Base-by-base conservation (phyloP, 106 monocot species). In the Alisma plantagoaquatica region DNA sequence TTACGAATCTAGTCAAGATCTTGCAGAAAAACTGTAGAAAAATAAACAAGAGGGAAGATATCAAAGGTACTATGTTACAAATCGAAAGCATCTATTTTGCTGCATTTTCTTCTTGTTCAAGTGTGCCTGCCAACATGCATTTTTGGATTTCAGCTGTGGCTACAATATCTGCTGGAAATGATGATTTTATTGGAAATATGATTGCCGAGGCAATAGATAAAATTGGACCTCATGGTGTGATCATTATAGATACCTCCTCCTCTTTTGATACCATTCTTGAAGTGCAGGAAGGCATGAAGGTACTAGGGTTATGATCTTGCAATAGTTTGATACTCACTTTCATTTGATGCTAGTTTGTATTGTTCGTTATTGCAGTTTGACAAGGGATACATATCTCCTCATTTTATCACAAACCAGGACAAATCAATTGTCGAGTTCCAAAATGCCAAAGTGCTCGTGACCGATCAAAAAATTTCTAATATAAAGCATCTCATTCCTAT, bases 211-310 rank as follows among this genome's bases (percentile, higher is more conserved):
- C 91, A 27, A 60, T 82, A 31, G 81, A 76, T 54, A 62, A 65
- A 43, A 85, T 98, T 70, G 89, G 96, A 58, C 76, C 53, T 51
- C 82, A 89, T 76, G 96, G 96, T 52, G 68, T 98, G 19, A 86
- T 92, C 22, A 62, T 60, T 49, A 86, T 92, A 43, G 91, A 92
- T 66, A 82, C 86, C 63, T 92, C 91, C 17, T 75, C 78, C 29
- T 70, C 82, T 33, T 67, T 73, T 70, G 77, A 86, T 53, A 86
- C 91, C 42, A 44, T 45, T 58, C 52, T 92, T 47, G 91, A 92
- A 72, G 73, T 99, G 54, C 82, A 90, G 56, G 98, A 99, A 75
- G 98, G 98, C 71, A 82, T 99, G 90, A 90, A 74, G 90, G 98
- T 99, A 70, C 17, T n/a, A n/a, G n/a, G n/a, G n/a, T n/a, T n/a